Conservation (phyloP, 768 basidiomycete genomes). For the Suillus plorans region DNA sequence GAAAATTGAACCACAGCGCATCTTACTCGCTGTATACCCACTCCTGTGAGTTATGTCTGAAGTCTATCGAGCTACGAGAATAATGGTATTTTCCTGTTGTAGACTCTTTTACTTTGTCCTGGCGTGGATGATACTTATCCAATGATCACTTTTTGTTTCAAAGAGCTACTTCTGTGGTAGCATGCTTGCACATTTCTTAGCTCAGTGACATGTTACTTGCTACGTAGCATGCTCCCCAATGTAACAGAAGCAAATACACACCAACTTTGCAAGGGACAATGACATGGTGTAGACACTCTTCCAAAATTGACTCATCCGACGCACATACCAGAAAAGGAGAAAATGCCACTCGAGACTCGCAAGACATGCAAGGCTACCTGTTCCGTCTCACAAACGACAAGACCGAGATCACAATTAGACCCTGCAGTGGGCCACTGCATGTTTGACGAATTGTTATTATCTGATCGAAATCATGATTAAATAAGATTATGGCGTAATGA, state of each 20-base stretch:
- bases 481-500: too few relatives aligned
- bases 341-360: neutral
- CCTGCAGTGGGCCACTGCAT: too few relatives aligned
- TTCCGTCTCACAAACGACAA: neutral
- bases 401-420: neutral
- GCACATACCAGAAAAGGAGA: neutral
- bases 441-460: too few relatives aligned
- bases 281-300: neutral
- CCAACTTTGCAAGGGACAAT: neutral
- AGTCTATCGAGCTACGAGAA: neutral
- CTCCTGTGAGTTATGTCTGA: constrained; percentile 59
- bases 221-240: neutral
- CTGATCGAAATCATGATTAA: too few relatives aligned
- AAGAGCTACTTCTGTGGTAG: neutral
- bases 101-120: constrained; percentile 93
- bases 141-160: constrained; percentile 38
- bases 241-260: neutral
- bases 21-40: constrained; percentile 95
- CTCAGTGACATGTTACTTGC: neutral
- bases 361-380: neutral
- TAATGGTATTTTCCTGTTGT: constrained; percentile 6
- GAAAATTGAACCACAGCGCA: constrained; percentile 86
- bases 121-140: constrained; percentile 97
- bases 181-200: neutral
- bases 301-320: neutral